Percentiles rank a stretch among this genome's conserved stretches.
phyloP scores from a whole-genome alignment of 129 eudicot genomes.

The Gnaphalium uliginosum region DNA sequence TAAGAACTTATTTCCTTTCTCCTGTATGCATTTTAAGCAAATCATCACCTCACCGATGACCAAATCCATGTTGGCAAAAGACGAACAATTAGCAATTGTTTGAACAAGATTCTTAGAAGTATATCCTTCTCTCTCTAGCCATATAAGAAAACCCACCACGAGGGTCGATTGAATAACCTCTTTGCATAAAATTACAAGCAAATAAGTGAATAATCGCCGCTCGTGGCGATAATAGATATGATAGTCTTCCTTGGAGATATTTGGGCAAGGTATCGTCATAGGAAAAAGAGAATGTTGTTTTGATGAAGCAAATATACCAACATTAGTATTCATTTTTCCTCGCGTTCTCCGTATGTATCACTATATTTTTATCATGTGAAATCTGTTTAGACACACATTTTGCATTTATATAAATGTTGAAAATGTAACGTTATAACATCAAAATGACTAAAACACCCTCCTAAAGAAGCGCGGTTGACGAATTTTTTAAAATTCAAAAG shows the following conservation, averaged over 20 bases:
- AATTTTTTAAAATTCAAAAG: neutral
- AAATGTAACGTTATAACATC: neutral
- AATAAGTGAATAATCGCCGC: slow-evolving; percentile 26
- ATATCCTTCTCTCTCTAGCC: slow-evolving; percentile 30
- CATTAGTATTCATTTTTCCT: slow-evolving; percentile 7
- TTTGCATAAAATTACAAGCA: slow-evolving; percentile 14
- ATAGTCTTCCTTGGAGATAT: slow-evolving; percentile 20
- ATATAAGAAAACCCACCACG: slow-evolving; percentile 37
- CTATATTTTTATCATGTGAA: neutral
- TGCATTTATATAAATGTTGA: neutral
- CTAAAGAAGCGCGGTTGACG: slow-evolving; percentile 2
- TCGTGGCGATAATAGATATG: slow-evolving; percentile 28
- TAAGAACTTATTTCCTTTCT: neutral
- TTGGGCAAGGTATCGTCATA: slow-evolving; percentile 6
- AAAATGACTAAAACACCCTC: slow-evolving; percentile 15
- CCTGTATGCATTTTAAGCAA: slow-evolving; percentile 26
- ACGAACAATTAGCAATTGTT: neutral
- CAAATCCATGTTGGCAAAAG: slow-evolving; percentile 7
- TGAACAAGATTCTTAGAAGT: slow-evolving; percentile 7
- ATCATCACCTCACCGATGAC: slow-evolving; percentile 27
- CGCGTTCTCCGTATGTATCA: neutral
- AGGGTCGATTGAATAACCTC: slow-evolving; percentile 29
- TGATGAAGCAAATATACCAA: slow-evolving; percentile 19
- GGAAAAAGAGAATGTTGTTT: slow-evolving; percentile 17
- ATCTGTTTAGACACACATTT: neutral